Evolutionary conservation across 306 rosid species (phyloP).

Genomic region (Biancaea sappan): DNA sequence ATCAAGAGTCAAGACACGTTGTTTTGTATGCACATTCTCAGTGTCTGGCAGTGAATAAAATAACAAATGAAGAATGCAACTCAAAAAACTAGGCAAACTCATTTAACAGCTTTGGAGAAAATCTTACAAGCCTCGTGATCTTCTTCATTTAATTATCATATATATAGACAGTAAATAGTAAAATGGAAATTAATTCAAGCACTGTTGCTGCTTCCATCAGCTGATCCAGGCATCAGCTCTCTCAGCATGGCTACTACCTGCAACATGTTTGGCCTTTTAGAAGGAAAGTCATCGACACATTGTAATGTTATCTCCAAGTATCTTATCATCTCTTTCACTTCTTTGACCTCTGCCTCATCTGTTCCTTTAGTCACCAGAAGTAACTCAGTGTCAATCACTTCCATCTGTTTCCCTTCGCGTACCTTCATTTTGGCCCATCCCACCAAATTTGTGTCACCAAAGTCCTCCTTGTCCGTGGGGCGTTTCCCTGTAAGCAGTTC

Average conservation of each 20-base stretch:
- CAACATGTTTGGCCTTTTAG: constrained; percentile 93
- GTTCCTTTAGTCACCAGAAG: constrained; percentile 63
- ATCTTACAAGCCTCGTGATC: constrained; percentile 52
- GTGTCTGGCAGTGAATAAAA: constrained; percentile 21
- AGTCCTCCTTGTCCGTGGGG: constrained; percentile 93
- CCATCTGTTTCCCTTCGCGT: constrained; percentile 86
- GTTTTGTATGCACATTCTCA: constrained; percentile 14
- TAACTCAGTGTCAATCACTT: constrained; percentile 81
- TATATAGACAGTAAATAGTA: constrained; percentile 35
- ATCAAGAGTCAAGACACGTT: constrained; percentile 34
- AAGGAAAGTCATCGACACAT: constrained; percentile 88
- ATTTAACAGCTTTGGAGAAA: constrained; percentile 37
- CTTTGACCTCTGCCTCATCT: constrained; percentile 80
- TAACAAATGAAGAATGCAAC: constrained; percentile 32
- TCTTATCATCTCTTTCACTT: constrained; percentile 87
- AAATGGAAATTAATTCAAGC: constrained; percentile 43
- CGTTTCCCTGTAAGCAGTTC: constrained; percentile 86
- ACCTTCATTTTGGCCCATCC: constrained; percentile 96
- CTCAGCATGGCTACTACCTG: constrained; percentile 88
- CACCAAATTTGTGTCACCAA: constrained; percentile 92
- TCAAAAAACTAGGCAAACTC: constrained; percentile 45
- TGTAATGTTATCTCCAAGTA: constrained; percentile 72
- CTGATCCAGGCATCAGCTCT: constrained; percentile 78
- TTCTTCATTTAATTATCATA: constrained; percentile 49
- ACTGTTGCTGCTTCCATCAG: constrained; percentile 82